phyloP scores from a whole-genome alignment of 1,139 yeast genomes.

The Kodamaea sp. region DNA sequence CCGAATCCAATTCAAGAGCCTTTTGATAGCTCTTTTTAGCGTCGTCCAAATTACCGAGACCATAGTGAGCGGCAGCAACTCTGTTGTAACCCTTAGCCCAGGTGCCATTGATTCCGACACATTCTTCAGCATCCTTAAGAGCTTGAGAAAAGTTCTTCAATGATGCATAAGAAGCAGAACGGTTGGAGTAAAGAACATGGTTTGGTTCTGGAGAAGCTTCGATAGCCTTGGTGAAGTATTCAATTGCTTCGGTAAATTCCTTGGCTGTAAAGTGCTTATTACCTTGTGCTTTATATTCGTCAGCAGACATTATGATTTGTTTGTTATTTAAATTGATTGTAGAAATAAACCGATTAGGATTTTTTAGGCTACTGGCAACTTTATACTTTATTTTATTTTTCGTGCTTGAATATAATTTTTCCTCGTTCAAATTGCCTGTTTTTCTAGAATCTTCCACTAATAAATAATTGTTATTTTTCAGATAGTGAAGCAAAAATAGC shows the following conservation, averaged over 20 bases:
- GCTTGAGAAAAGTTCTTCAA: conserved; percentile 71
- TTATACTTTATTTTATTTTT: no score
- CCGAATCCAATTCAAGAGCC: conserved; percentile 78
- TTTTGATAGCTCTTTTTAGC: conserved; percentile 69
- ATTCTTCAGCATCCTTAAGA: conserved; percentile 75
- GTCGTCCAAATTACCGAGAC: conserved; percentile 71
- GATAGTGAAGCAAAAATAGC: no score
- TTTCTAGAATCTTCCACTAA: conserved; percentile 5
- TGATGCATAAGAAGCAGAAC: conserved; percentile 91
- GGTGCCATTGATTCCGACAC: conserved; percentile 70
- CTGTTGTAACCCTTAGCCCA: conserved; percentile 97
- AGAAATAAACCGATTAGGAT: neutral
- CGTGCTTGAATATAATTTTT: neutral
- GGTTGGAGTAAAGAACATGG: conserved; percentile 86
- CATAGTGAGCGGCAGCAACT: conserved; percentile 89
- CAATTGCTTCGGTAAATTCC: conserved; percentile 77
- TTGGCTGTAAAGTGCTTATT: conserved; percentile 89
- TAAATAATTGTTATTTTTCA: neutral
- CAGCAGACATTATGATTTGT: conserved; percentile 45
- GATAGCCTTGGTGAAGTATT: conserved; percentile 79
- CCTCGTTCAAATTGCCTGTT: neutral
- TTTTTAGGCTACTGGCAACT: no score
- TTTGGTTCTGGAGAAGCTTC: conserved; percentile 78
- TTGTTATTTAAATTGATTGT: neutral
- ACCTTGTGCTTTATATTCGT: conserved; percentile 77